Percentiles rank a stretch among this genome's conserved stretches.
phyloP scores from a whole-genome alignment of 2,329 filamentous ascomycete species.

The Ceratocystis diversiconidia region DNA sequence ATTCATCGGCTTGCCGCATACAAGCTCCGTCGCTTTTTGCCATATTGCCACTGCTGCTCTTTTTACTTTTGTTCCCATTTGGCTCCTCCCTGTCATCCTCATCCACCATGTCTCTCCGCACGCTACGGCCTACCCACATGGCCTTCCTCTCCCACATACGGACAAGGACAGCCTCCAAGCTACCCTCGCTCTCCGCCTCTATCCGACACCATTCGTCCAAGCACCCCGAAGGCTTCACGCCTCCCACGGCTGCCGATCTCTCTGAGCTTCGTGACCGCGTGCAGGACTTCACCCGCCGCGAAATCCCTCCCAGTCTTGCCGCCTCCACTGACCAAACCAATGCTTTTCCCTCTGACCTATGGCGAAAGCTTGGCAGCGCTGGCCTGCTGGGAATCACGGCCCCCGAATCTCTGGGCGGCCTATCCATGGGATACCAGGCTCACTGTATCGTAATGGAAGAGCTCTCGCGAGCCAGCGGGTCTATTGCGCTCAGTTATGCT shows the following conservation, averaged over 20 bases:
- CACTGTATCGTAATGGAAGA: conserved; percentile 95
- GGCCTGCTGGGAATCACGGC: conserved; percentile 87
- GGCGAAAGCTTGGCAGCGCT: conserved; percentile 82
- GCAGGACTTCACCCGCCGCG: conserved; percentile 76
- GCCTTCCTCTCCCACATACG: conserved; percentile 10
- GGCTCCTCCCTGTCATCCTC: background rate
- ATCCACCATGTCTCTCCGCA: background rate
- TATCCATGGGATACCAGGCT: conserved; percentile 90
- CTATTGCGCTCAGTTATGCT: conserved; percentile 80
- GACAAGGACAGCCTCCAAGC: background rate
- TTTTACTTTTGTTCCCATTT: background rate
- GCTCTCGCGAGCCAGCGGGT: conserved; percentile 70
- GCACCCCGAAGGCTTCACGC: conserved; percentile 47
- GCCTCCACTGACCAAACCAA: conserved; percentile 72
- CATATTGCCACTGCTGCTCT: background rate
- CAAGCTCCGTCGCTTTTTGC: no score
- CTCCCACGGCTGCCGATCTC: conserved; percentile 59
- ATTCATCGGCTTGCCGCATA: no score
- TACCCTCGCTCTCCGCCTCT: conserved; percentile 24
- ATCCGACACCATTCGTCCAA: conserved; percentile 40
- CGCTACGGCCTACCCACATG: conserved; percentile 15
- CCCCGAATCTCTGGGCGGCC: conserved; percentile 77
- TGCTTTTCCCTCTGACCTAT: conserved; percentile 81
- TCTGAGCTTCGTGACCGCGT: conserved; percentile 70
- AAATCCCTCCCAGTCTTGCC: conserved; percentile 74